These are phyloP conservation scores for Naganishia antarctica DNA, from an alignment of 768 basidiomycete genomes.

Conservation along the genomic window DNA sequence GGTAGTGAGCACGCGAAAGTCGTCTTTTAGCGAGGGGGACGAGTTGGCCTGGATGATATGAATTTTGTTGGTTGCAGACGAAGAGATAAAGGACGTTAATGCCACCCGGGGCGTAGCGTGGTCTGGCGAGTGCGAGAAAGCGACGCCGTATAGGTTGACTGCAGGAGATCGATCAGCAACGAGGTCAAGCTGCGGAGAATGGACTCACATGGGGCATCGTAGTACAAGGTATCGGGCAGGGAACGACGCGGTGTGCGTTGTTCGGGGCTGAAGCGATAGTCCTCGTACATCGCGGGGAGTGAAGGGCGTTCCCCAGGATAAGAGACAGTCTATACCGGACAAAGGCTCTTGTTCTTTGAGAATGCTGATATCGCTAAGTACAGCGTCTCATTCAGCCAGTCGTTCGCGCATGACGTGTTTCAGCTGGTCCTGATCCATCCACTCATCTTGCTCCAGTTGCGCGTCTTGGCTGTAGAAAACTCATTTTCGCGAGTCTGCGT, in stretches of 20 bases:
- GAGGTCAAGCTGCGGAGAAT: neutral
- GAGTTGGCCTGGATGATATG: conserved; percentile 32
- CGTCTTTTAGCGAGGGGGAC: conserved; percentile 48
- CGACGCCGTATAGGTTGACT: conserved; percentile 47
- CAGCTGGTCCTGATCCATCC: too few species aligned
- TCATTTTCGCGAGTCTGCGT: too few species aligned
- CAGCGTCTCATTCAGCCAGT: too few species aligned
- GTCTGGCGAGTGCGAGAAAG: conserved; percentile 58
- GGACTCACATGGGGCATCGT: conserved; percentile 75
- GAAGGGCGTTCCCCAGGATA: too few species aligned
- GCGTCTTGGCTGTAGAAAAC: too few species aligned
- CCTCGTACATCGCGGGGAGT: conserved; percentile 22
- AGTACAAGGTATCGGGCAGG: conserved; percentile 55
- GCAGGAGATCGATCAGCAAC: conserved; percentile 11
- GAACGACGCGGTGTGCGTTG: conserved; percentile 11
- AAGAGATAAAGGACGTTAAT: conserved; percentile 69
- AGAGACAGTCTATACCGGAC: too few species aligned
- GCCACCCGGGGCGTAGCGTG: conserved; percentile 69
- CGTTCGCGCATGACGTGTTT: too few species aligned
- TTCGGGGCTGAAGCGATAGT: conserved; percentile 13
- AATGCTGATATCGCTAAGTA: too few species aligned
- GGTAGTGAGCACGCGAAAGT: conserved; percentile 80
- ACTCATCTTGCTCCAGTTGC: too few species aligned
- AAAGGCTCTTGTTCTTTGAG: too few species aligned
- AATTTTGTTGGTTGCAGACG: conserved; percentile 57